These are phyloP conservation scores for Dendryphion nanum DNA, from an alignment of 2,329 filamentous ascomycete species.

Conservation along the genomic window DNA sequence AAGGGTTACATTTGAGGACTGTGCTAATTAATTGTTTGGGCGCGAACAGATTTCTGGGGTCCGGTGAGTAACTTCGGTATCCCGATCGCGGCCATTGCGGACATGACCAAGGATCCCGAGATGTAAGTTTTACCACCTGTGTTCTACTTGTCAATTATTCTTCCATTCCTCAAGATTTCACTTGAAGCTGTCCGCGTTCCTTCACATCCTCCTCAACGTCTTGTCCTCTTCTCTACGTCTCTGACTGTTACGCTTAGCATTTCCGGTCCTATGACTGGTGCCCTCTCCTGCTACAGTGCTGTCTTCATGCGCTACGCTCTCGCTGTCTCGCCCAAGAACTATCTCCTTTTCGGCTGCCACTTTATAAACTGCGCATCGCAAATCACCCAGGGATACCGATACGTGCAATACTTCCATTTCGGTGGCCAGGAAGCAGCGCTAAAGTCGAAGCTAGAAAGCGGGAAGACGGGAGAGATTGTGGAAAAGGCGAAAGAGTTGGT, in stretches of 20 bases:
- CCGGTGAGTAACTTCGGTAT: conserved; percentile 55
- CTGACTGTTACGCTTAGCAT: conserved; percentile 58
- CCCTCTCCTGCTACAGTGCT: conserved; percentile 59
- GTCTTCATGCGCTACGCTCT: conserved; percentile 68
- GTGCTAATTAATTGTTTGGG: too few relatives aligned
- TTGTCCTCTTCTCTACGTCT: too few relatives aligned
- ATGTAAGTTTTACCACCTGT: conserved; percentile 39
- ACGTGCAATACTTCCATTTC: conserved; percentile 59
- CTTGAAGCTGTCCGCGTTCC: too few relatives aligned
- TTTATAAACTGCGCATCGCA: conserved; percentile 64
- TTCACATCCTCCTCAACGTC: too few relatives aligned
- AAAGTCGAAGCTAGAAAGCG: conserved; percentile 39
- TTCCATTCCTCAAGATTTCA: neutral
- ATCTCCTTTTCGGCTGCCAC: conserved; percentile 68
- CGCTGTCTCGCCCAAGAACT: conserved; percentile 63
- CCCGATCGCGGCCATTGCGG: conserved; percentile 53
- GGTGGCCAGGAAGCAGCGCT: conserved; percentile 45
- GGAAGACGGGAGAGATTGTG: conserved; percentile 29
- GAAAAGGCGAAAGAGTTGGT: conserved; percentile 10
- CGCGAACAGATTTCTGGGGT: conserved; percentile 53
- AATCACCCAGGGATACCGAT: conserved; percentile 61
- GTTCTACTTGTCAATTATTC: neutral
- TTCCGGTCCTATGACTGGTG: conserved; percentile 63
- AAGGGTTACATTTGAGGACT: too few relatives aligned
- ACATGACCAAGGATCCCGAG: conserved; percentile 54